A percentile compares a stretch with the other conserved stretches of the same genome.
These are phyloP conservation scores for Magnaporthiopsis incrustans DNA, from an alignment of 2,329 filamentous ascomycete species.

Conservation along the genomic window DNA sequence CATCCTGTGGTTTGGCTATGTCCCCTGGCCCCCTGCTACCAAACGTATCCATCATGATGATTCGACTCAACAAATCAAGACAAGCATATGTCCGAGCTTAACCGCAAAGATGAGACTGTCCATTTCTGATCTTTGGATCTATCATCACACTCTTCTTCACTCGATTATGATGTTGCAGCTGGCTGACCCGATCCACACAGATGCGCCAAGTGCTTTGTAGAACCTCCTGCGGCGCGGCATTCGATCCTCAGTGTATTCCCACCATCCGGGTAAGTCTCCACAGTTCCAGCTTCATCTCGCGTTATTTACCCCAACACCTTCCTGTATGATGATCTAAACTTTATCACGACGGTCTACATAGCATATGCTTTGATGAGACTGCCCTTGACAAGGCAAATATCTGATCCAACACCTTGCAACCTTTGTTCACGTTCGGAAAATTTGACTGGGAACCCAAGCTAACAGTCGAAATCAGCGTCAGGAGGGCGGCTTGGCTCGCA, in stretches of 20 bases:
- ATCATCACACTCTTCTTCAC: slow-evolving; percentile 15
- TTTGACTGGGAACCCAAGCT: too few relatives aligned
- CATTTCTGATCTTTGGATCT: slow-evolving; percentile 29
- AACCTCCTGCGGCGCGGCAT: too few relatives aligned
- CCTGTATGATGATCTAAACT: slow-evolving; percentile 59
- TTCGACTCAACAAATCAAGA: slow-evolving; percentile 65
- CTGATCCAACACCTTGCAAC: slow-evolving; percentile 5
- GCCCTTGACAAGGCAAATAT: slow-evolving; percentile 63
- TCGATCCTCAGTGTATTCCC: too few relatives aligned
- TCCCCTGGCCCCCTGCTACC: too few relatives aligned
- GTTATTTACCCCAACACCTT: neutral
- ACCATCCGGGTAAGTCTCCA: too few relatives aligned
- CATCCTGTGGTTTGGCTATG: too few relatives aligned
- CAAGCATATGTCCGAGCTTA: slow-evolving; percentile 97
- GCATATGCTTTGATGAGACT: slow-evolving; percentile 68
- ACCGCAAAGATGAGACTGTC: slow-evolving; percentile 40
- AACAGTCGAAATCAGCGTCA: too few relatives aligned
- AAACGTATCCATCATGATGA: slow-evolving; percentile 58
- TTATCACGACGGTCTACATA: slow-evolving; percentile 89
- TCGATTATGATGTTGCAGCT: slow-evolving; percentile 17
- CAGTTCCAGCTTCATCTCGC: too few relatives aligned
- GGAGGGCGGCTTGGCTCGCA: too few relatives aligned
- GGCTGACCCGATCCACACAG: slow-evolving; percentile 16
- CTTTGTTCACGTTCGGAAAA: neutral
- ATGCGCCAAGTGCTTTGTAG: neutral